Evolutionary conservation across 306 rosid genomes (phyloP).

Genomic region (Prosopis cineraria): DNA sequence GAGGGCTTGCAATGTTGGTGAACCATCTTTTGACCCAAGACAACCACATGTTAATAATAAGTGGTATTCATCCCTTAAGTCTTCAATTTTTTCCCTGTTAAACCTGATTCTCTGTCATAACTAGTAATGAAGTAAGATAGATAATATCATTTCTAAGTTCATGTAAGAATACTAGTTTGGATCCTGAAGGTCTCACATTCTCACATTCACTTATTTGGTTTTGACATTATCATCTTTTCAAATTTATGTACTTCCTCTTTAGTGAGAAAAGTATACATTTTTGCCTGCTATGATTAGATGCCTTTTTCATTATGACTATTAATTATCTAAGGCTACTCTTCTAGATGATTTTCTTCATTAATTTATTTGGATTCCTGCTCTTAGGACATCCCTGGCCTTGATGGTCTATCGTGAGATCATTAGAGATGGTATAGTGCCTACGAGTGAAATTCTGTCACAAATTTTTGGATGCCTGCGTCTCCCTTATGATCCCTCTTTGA

Average conservation of each 20-base stretch:
- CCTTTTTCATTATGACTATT: constrained; percentile 23
- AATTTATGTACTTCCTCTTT: background rate
- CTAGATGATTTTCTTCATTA: constrained; percentile 37
- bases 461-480: constrained; percentile 88
- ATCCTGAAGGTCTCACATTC: constrained; percentile 18
- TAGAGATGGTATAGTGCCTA: constrained; percentile 70
- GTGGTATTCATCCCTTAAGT: constrained; percentile 64
- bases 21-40: constrained; percentile 59
- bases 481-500: constrained; percentile 64
- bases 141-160: constrained; percentile 18
- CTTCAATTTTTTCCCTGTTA: background rate
- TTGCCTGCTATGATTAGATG: background rate
- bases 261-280: constrained; percentile 16
- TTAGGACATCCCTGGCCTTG: constrained; percentile 87
- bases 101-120: constrained; percentile 27
- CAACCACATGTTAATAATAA: constrained; percentile 61
- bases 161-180: background rate
- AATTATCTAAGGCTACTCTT: constrained; percentile 27
- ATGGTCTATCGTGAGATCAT: constrained; percentile 76
- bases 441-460: constrained; percentile 71
- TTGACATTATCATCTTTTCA: background rate
- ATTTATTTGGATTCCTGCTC: constrained; percentile 31
- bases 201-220: constrained; percentile 17
- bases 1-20: constrained; percentile 72
- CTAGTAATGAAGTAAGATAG: constrained; percentile 13